These are phyloP conservation scores for Priceomyces castillae DNA, from an alignment of 805 yeast genomes.

Conservation along the genomic window DNA sequence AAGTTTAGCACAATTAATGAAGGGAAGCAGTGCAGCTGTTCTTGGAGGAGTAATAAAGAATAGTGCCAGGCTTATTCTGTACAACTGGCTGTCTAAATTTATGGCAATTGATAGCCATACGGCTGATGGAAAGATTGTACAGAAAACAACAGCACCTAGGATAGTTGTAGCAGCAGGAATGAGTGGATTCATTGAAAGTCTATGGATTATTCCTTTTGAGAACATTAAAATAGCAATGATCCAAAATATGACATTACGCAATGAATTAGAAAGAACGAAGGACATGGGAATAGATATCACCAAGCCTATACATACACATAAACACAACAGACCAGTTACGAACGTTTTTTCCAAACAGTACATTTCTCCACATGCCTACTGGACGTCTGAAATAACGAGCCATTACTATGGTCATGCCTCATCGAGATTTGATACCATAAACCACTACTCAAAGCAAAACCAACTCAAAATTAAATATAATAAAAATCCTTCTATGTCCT, in stretches of 20 bases:
- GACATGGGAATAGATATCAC: conserved; percentile 27
- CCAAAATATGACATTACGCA: conserved; percentile 50
- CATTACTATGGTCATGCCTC: conserved; percentile 22
- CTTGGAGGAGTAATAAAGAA: conserved; percentile 75
- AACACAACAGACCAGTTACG: conserved; percentile 23
- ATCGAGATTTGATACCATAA: conserved; percentile 18
- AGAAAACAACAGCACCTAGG: conserved; percentile 73
- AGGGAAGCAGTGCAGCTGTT: conserved; percentile 75
- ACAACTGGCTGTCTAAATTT: conserved; percentile 70
- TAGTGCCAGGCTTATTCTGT: conserved; percentile 66
- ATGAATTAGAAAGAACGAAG: conserved; percentile 22
- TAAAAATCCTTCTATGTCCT: conserved; percentile 52
- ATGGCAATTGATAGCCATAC: conserved; percentile 47
- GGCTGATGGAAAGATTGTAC: conserved; percentile 35
- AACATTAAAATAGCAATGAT: conserved; percentile 78
- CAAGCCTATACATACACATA: conserved; percentile 21
- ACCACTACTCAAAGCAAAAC: conserved; percentile 16
- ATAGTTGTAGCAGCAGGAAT: conserved; percentile 79
- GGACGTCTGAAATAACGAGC: conserved; percentile 30
- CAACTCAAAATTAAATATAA: conserved; percentile 36
- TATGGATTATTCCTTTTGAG: conserved; percentile 89
- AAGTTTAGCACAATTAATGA: conserved; percentile 34
- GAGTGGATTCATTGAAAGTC: conserved; percentile 79
- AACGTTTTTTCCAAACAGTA: conserved; percentile 30
- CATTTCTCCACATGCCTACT: conserved; percentile 43